These are phyloP conservation scores for Mucuna pruriens DNA, from an alignment of 306 rosid species.

Conservation along the genomic window DNA sequence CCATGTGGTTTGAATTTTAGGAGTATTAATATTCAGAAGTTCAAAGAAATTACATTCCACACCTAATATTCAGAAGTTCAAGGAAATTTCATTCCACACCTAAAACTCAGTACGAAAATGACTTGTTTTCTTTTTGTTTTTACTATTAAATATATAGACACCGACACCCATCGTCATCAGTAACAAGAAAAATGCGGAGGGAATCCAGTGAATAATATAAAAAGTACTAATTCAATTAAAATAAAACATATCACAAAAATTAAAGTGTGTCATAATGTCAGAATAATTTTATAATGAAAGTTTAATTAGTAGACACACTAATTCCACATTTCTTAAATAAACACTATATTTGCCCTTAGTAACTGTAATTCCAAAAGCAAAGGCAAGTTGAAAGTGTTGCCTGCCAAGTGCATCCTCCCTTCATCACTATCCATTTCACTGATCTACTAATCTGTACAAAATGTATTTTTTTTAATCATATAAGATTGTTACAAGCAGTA, in stretches of 20 bases:
- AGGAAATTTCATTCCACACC: neutral
- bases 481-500: too few species aligned
- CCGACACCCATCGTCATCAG: constrained; percentile 24
- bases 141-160: neutral
- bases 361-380: neutral
- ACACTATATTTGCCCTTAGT: neutral
- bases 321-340: neutral
- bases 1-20: neutral
- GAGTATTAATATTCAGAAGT: neutral
- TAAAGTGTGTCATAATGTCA: neutral
- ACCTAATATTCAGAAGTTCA: neutral
- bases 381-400: too few species aligned
- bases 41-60: neutral
- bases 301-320: too few species aligned
- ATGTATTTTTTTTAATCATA: too few species aligned
- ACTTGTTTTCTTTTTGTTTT: neutral
- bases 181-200: neutral
- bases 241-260: neutral
- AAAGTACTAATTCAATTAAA: neutral
- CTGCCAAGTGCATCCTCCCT: too few species aligned
- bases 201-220: neutral
- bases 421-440: neutral
- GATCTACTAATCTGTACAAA: too few species aligned
- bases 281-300: neutral
- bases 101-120: neutral